A percentile compares a stretch with the other conserved stretches of the same genome.
phyloP scores from a whole-genome alignment of 352 stramenopile genomes.

The Detonula confervacea region DNA sequence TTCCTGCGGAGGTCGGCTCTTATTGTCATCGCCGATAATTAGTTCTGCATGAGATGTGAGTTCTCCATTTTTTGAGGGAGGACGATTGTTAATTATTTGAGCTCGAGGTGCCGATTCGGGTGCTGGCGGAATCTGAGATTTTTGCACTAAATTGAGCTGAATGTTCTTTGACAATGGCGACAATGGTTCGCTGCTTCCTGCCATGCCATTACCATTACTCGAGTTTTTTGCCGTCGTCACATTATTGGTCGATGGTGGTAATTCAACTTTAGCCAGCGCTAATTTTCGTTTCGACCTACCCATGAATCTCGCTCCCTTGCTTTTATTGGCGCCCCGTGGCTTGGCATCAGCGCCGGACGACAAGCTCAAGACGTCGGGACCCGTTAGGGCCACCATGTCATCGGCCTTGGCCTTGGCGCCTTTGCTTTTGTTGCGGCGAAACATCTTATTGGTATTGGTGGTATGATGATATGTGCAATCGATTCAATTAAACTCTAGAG shows the following conservation, averaged over 20 bases:
- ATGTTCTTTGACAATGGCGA: not conserved
- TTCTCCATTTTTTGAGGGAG: constrained; percentile 3
- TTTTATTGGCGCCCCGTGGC: not conserved
- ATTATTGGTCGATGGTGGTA: too few species aligned
- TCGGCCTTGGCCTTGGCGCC: not conserved
- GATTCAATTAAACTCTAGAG: too few species aligned
- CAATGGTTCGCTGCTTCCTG: not conserved
- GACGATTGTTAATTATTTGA: not conserved
- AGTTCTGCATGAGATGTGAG: not conserved
- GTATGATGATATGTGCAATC: too few species aligned
- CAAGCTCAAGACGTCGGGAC: constrained; percentile 8
- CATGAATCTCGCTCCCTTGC: not conserved
- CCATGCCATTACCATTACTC: not conserved
- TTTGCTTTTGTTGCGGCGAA: constrained; percentile 37
- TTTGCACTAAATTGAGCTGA: not conserved
- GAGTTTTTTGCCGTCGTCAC: not conserved
- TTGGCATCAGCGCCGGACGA: constrained; percentile 9
- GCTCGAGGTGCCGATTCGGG: not conserved
- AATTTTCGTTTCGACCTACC: too few species aligned
- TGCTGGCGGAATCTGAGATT: constrained; percentile 6
- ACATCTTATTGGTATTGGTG: too few species aligned
- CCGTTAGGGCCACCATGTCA: constrained; percentile 25
- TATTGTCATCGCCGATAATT: too few species aligned
- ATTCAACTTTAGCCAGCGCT: too few species aligned
- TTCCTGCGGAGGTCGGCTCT: not conserved